phyloP scores from a whole-genome alignment of 345 rosid genomes.

The Brassica cretica region DNA sequence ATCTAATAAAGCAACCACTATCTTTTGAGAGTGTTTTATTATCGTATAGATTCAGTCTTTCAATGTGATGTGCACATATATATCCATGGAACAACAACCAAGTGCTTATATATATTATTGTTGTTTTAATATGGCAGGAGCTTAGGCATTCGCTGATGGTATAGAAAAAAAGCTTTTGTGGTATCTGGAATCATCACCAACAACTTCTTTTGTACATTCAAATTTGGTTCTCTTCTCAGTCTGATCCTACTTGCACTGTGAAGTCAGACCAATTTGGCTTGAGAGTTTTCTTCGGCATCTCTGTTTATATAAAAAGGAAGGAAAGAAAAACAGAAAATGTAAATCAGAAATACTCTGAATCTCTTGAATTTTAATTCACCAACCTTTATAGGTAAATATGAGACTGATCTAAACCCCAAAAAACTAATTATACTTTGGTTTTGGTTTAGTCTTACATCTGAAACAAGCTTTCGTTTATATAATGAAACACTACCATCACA shows the following conservation, averaged over 20 bases:
- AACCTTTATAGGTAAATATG: not conserved
- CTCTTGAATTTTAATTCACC: not conserved
- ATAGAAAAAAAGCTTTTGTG: not conserved
- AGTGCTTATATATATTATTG: constrained; percentile 6
- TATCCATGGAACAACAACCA: not conserved
- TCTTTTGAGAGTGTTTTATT: not conserved
- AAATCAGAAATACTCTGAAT: constrained; percentile 28
- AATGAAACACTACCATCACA: not conserved
- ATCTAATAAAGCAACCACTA: constrained; percentile 3
- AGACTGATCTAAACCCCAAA: not conserved
- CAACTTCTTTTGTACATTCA: constrained; percentile 30
- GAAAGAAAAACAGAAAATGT: constrained; percentile 15
- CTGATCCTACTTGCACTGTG: constrained; percentile 2
- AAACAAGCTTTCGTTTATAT: not conserved
- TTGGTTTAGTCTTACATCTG: not conserved
- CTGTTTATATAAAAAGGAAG: not conserved
- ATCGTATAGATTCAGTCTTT: not conserved
- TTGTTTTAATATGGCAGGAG: constrained; percentile 45
- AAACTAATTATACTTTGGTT: not conserved
- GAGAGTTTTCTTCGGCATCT: not conserved
- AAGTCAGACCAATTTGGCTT: not conserved
- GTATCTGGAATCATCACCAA: constrained; percentile 1
- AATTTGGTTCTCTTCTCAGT: constrained; percentile 20
- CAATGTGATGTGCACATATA: no score
- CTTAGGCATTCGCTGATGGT: constrained; percentile 56